Base-by-base conservation (phyloP, 257 asterid species). In the Solanum medicagineum region DNA sequence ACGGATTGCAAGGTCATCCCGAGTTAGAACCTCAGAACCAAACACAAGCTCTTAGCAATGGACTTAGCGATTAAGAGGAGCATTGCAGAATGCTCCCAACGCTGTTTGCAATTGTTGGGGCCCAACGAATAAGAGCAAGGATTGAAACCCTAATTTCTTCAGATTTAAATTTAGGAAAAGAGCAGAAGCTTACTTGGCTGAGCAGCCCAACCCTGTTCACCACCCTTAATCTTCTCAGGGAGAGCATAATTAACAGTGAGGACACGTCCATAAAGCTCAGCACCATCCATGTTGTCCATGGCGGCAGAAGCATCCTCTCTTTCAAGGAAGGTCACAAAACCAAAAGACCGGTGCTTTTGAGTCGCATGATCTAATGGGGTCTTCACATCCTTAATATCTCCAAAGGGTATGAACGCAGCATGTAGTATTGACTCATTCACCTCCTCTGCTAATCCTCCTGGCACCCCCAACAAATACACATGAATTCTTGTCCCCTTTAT, bases 271-370 rank as follows among this genome's bases (percentile, higher is more conserved):
- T 92, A 95, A 20, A 95, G 97, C 89, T 95, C 99, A n/a, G 99
- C 95, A 17, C 99, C 99, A 85, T 96, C 99, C 98, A 96, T 93
- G 81, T 96, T 96, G 80, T 94, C 99, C 99, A 94, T 96, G 89
- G 99, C 99, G 87, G 99, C 92, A 66, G 95, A 87, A 63, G 98
- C 98, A 86, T 96, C 99, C 45, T 94, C 98, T 26, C 99, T 87
- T 79, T 96, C 99, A 2, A 96, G 96, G 65, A 96, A 94, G 7
- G 99, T 96, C 49, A 96, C 98, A 93, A 96, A 96, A 44, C 98
- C 99, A 82, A 96, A 96, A 32, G 98, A 94, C 49, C 99, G 96
- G 90, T 96, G 99, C 93, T 96, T 96, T 91, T 96, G 97, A 1
- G 98, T 94, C 17, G 99, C 99, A 87, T 90, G 97, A 88, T 96